These are phyloP conservation scores for Aspergillus fumigatus DNA, from an alignment of 2,329 filamentous ascomycete species.

Conservation along the genomic window DNA sequence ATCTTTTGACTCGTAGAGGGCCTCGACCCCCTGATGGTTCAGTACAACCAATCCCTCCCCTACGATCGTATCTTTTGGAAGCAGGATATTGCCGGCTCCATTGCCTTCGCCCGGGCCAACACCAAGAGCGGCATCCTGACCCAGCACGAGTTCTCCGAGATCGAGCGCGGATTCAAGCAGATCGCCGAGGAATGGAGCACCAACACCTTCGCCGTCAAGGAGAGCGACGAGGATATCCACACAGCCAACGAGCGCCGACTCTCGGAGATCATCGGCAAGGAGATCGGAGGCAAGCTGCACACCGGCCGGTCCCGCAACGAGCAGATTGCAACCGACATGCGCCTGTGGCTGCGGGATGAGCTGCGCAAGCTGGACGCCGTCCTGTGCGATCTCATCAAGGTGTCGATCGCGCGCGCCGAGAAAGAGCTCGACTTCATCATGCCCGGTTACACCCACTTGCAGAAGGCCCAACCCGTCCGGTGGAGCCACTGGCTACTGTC, in stretches of 20 bases:
- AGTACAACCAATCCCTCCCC: constrained; percentile 77
- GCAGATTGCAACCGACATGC: constrained; percentile 86
- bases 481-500: constrained; percentile 81
- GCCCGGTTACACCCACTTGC: constrained; percentile 85
- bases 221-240: constrained; percentile 57
- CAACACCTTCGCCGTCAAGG: constrained; percentile 33
- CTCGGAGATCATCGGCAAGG: constrained; percentile 80
- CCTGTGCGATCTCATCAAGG: constrained; percentile 65
- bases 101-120: constrained; percentile 80
- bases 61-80: constrained; percentile 75
- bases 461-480: constrained; percentile 74
- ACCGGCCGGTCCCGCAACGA: constrained; percentile 85
- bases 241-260: constrained; percentile 68
- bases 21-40: constrained; percentile 78
- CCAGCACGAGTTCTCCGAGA: constrained; percentile 65
- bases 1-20: constrained; percentile 52
- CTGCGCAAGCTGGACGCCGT: constrained; percentile 65
- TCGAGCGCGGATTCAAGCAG: constrained; percentile 65
- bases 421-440: constrained; percentile 71
- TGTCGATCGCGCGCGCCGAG: constrained; percentile 66
- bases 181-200: constrained; percentile 46
- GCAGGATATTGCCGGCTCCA: constrained; percentile 73
- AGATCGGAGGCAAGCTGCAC: constrained; percentile 82
- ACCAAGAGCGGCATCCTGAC: constrained; percentile 69
- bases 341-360: constrained; percentile 77